Evolutionary conservation across 2,329 filamentous ascomycete genomes (phyloP).

Genomic region (Triangularia verruculosa): DNA sequence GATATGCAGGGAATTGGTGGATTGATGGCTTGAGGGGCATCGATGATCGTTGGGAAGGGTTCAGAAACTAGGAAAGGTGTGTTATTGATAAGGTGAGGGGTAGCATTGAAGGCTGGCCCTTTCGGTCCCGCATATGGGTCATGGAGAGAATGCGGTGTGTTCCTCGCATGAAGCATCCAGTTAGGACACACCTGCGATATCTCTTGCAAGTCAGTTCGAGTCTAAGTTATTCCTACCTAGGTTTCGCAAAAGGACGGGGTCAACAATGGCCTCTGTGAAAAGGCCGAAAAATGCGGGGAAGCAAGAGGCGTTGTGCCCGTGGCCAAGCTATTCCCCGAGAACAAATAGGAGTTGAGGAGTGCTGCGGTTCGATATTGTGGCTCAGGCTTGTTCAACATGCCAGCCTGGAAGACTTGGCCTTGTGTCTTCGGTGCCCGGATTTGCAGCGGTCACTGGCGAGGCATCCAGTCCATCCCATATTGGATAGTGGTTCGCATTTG

Average conservation of each 20-base stretch:
- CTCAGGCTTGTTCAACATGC: not conserved
- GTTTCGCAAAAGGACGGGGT: not conserved
- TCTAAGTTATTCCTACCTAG: not conserved
- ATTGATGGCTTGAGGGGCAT: not conserved
- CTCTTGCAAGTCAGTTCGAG: not conserved
- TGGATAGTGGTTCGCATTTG: not conserved
- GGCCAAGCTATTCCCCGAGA: not conserved
- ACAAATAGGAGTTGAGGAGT: not conserved
- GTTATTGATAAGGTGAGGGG: not conserved
- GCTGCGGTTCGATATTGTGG: not conserved
- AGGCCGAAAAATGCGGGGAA: not conserved
- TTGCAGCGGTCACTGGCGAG: not conserved
- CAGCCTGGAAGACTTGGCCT: not conserved
- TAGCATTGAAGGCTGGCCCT: not conserved
- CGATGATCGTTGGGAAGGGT: not conserved
- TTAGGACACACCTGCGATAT: not conserved
- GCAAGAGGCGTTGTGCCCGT: not conserved
- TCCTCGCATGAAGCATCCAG: not conserved
- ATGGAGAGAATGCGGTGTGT: not conserved
- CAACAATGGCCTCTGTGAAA: not conserved
- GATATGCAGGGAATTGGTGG: not conserved
- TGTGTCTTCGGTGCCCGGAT: not conserved
- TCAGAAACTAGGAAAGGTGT: not conserved
- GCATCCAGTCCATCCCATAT: not conserved
- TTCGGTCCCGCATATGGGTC: conserved; percentile 1